Base-by-base conservation (phyloP, 2,329 filamentous ascomycete genomes). In the Colletotrichum falcatum region DNA sequence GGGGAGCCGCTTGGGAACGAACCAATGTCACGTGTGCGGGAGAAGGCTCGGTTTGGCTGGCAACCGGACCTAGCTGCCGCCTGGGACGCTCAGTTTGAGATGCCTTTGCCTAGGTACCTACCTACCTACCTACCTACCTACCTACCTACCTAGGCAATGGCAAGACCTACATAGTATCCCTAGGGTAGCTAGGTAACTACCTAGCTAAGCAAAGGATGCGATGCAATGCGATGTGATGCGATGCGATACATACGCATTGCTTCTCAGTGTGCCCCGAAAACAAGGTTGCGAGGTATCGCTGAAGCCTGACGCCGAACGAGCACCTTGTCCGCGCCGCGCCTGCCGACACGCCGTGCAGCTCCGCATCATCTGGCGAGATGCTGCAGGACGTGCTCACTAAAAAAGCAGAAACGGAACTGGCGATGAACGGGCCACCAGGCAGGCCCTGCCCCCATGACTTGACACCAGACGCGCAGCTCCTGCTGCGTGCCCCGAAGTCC, bases 401-500 rank as follows among this genome's bases (percentile, higher is more conserved):
- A 61, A 28, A n/a, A n/a, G n/a, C n/a, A n/a, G 23, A 28, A 37
- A 49, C 44, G 28, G 49, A 28, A 44, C 26, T 26, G 33, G 37
- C 39, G 35, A 64, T 7, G 65, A 65, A 68, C 60, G 60, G 66
- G 28, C 66, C 61, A 39, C 28, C 44, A 7, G 28, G 61, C 44
- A 68, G 61, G 53, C 65, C 44, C 28, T 65, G 65, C 53, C 9
- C 9, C 58, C 37, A 18, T 49, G 44, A 59, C 61, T 59, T 59
- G 61, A 68, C 66, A 65, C 66, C 66, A 59, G 44, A 58, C 65
- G n/a, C 46, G 53, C 66, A 59, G 44, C 28, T 65, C 59, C 61
- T 68, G 37, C 65, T 59, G 66, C 53, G 44, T 23, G 53, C 61
- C 55, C 37, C 54, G 37, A 44, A 65, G 61, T 59, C 66, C 53